Evolutionary conservation across 768 basidiomycete genomes (phyloP).

Genomic region (Tylopilus plumbeoviolaceoides): DNA sequence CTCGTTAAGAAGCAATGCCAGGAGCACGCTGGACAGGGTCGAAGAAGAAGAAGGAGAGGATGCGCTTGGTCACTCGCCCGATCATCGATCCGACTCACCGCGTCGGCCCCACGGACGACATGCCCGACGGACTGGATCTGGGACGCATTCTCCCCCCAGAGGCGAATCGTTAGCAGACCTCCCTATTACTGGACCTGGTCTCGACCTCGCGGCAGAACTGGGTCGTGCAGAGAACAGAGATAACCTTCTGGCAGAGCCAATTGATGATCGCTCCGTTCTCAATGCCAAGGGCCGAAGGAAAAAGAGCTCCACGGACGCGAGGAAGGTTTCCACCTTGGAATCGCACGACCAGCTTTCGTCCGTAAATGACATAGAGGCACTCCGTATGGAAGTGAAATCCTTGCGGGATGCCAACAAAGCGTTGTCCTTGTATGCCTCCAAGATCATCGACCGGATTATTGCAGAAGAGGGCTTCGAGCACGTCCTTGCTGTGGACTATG

Average conservation of each 20-base stretch:
- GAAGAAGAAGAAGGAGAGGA: slow-evolving; percentile 49
- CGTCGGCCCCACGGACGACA: slow-evolving; percentile 42
- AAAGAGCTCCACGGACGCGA: slow-evolving; percentile 28
- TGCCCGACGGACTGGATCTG: slow-evolving; percentile 53
- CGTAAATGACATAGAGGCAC: slow-evolving; percentile 62
- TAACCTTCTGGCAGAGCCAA: slow-evolving; percentile 51
- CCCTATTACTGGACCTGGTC: slow-evolving; percentile 83
- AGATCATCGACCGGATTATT: slow-evolving; percentile 97
- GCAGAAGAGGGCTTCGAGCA: slow-evolving; percentile 96
- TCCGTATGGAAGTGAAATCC: slow-evolving; percentile 84
- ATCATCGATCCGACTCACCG: slow-evolving; percentile 36
- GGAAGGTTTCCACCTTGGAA: slow-evolving; percentile 32
- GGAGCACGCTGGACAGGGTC: slow-evolving; percentile 59
- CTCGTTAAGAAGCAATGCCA: slow-evolving; percentile 53
- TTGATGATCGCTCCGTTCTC: slow-evolving; percentile 47
- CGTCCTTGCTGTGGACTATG: slow-evolving; percentile 90
- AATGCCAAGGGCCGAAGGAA: slow-evolving; percentile 46
- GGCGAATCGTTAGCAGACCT: slow-evolving; percentile 85
- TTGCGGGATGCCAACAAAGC: slow-evolving; percentile 97
- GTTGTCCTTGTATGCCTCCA: slow-evolving; percentile 89
- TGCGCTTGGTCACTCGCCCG: slow-evolving; percentile 36
- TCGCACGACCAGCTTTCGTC: slow-evolving; percentile 43
- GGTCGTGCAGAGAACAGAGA: slow-evolving; percentile 91
- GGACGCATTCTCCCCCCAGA: slow-evolving; percentile 46
- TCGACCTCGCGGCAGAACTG: slow-evolving; percentile 88